A percentile compares a stretch with the other conserved stretches of the same genome.
Conservation (phyloP, 2,329 filamentous ascomycete species). For the Pseudogymnoascus sp. region DNA sequence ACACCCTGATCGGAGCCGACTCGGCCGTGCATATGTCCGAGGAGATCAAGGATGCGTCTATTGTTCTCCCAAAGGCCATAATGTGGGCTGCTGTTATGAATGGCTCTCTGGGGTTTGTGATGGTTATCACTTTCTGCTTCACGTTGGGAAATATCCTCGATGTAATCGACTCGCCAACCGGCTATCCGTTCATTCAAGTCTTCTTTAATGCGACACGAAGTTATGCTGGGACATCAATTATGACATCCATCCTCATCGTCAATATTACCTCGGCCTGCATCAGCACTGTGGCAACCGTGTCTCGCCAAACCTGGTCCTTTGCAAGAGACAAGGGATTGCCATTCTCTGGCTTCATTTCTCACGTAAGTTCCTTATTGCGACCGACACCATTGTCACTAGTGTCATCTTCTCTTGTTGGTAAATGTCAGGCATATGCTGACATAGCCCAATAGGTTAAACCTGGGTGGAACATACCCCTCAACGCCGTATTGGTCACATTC, state of each 20-base stretch:
- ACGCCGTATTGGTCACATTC: conserved; percentile 23
- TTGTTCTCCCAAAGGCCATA: conserved; percentile 40
- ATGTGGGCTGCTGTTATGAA: conserved; percentile 40
- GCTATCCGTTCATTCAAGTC: conserved; percentile 41
- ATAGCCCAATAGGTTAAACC: conserved; percentile 26
- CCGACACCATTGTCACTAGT: background rate
- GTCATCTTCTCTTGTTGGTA: background rate
- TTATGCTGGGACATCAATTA: conserved; percentile 35
- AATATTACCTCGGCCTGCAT: conserved; percentile 34
- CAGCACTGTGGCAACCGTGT: conserved; percentile 30
- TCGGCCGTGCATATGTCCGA: conserved; percentile 36
- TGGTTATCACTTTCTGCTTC: conserved; percentile 30
- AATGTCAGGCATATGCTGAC: background rate
- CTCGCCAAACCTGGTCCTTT: conserved; percentile 36
- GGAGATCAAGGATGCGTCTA: conserved; percentile 40
- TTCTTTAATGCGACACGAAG: conserved; percentile 39
- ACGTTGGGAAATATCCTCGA: conserved; percentile 30
- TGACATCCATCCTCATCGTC: conserved; percentile 37
- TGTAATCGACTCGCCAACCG: conserved; percentile 33
- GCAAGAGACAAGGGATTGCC: conserved; percentile 37
- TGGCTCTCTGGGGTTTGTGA: conserved; percentile 36
- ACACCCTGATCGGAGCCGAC: conserved; percentile 18
- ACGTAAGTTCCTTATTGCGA: conserved; percentile 23
- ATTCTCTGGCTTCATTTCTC: conserved; percentile 32
- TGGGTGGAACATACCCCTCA: conserved; percentile 34